A percentile compares a stretch with the other conserved stretches of the same genome.
phyloP scores from a whole-genome alignment of 2,329 filamentous ascomycete genomes.

The Torrubiellomyces zombiae region DNA sequence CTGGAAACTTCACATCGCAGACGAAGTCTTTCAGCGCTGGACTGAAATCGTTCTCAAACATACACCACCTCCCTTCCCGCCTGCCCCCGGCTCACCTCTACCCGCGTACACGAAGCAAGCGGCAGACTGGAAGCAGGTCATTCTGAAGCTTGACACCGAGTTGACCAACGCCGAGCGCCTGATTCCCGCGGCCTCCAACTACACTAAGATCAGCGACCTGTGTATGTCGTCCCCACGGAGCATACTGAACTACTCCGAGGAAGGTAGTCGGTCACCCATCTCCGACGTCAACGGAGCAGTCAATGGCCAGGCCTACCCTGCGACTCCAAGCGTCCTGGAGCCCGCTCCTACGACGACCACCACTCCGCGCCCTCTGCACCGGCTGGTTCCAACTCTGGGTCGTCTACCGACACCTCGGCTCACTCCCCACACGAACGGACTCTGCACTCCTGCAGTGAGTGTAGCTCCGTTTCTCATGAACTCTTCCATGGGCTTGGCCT shows the following conservation, averaged over 20 bases:
- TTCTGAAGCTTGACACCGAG: constrained; percentile 37
- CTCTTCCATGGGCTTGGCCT: constrained; percentile 43
- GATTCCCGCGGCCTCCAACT: constrained; percentile 17
- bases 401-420: constrained; percentile 42
- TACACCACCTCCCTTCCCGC: constrained; percentile 51
- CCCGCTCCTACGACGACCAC: constrained; percentile 23
- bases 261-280: constrained; percentile 15
- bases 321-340: constrained; percentile 34
- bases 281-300: constrained; percentile 22
- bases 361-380: constrained; percentile 27
- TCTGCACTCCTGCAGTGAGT: constrained; percentile 44
- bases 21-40: constrained; percentile 81
- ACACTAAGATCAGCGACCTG: constrained; percentile 16
- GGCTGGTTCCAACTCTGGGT: constrained; percentile 34
- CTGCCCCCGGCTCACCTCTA: constrained; percentile 32
- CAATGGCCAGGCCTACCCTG: constrained; percentile 22
- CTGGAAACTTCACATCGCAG: constrained; percentile 89
- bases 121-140: constrained; percentile 40
- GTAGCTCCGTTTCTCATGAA: constrained; percentile 31
- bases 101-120: constrained; percentile 28
- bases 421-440: constrained; percentile 37
- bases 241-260: constrained; percentile 25
- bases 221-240: constrained; percentile 23
- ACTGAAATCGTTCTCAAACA: constrained; percentile 80
- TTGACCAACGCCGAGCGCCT: constrained; percentile 41